Conservation (phyloP, 768 basidiomycete species). For the Gloeopeniophorella convolvens region DNA sequence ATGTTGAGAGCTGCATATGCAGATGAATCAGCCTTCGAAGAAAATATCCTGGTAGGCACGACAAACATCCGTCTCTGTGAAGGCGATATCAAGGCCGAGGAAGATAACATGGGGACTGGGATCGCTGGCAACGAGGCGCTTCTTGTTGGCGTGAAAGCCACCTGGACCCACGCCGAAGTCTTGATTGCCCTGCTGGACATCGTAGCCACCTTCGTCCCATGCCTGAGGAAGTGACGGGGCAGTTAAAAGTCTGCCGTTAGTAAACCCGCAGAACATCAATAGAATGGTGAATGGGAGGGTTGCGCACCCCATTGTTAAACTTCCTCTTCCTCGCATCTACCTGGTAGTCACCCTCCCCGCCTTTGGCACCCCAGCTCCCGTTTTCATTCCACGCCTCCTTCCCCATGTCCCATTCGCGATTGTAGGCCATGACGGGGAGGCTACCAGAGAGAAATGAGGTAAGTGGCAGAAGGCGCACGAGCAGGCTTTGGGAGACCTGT, state of each 20-base stretch:
- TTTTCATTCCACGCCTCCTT: constrained; percentile 53
- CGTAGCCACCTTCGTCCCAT: constrained; percentile 43
- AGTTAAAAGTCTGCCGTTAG: too few relatives aligned
- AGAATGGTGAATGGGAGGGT: constrained; percentile 3
- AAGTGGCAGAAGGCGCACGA: too few relatives aligned
- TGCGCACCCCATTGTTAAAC: constrained; percentile 66
- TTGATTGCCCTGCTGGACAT: constrained; percentile 29
- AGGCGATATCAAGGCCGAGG: constrained; percentile 86
- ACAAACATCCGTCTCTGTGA: constrained; percentile 90
- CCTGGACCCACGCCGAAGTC: constrained; percentile 21
- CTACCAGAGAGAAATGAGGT: constrained; percentile 18
- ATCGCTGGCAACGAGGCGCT: constrained; percentile 76
- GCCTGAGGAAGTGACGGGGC: constrained; percentile 28
- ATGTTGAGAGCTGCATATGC: constrained; percentile 66
- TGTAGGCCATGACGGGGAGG: constrained; percentile 26
- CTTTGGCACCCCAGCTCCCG: constrained; percentile 36
- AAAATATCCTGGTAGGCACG: constrained; percentile 28
- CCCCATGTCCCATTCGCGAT: constrained; percentile 84
- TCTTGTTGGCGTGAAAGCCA: constrained; percentile 41
- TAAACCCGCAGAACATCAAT: too few relatives aligned
- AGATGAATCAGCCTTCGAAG: constrained; percentile 21
- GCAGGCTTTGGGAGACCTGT: too few relatives aligned
- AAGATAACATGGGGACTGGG: constrained; percentile 93
- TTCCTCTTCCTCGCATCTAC: constrained; percentile 74
- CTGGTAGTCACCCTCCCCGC: constrained; percentile 63